Conservation (phyloP, 306 rosid genomes). For the Astragalus glycyphyllos region DNA sequence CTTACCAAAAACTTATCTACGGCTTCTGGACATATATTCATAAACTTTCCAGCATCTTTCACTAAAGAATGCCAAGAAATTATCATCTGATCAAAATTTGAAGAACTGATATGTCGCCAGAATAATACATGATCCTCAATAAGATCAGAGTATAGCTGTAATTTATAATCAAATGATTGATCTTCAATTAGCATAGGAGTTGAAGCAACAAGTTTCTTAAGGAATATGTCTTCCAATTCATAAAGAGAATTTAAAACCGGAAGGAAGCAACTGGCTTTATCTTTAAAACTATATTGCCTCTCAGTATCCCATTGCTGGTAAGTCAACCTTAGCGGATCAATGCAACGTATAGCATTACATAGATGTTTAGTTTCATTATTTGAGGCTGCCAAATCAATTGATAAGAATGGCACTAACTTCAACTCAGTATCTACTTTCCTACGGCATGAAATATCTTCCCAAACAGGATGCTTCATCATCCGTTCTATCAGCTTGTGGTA, state of each 20-base stretch:
- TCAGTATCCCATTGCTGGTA: conserved; percentile 67
- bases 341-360: conserved; percentile 63
- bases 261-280: conserved; percentile 41
- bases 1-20: conserved; percentile 69
- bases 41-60: conserved; percentile 60
- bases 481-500: conserved; percentile 49
- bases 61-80: conserved; percentile 72
- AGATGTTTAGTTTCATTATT: conserved; percentile 45
- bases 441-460: conserved; percentile 59
- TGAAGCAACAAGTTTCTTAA: conserved; percentile 57
- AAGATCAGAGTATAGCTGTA: conserved; percentile 61
- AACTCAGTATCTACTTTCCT: conserved; percentile 49
- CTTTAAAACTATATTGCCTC: conserved; percentile 41
- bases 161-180: conserved; percentile 53
- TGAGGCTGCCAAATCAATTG: conserved; percentile 57
- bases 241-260: conserved; percentile 61
- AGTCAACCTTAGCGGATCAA: conserved; percentile 59
- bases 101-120: conserved; percentile 61
- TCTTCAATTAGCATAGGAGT: conserved; percentile 59
- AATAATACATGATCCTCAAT: conserved; percentile 68
- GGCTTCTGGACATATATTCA: conserved; percentile 59
- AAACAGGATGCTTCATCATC: conserved; percentile 68
- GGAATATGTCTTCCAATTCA: conserved; percentile 66
- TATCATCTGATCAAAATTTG: conserved; percentile 54
- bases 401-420: conserved; percentile 63